These are phyloP conservation scores for Pholiota conissans DNA, from an alignment of 768 basidiomycete genomes.

Conservation along the genomic window DNA sequence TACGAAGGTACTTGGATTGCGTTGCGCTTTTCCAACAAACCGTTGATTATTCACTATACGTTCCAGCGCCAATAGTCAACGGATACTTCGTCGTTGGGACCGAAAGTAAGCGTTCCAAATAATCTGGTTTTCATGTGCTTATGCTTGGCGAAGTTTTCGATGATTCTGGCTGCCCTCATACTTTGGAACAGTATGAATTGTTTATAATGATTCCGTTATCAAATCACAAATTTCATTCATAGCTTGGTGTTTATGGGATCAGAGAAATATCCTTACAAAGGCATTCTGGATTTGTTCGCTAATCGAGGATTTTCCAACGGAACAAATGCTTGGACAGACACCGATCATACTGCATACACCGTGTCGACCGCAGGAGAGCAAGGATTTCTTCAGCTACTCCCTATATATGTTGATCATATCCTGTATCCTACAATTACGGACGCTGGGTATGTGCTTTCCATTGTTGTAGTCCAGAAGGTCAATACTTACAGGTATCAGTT, in stretches of 20 bases:
- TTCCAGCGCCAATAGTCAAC: conserved; percentile 79
- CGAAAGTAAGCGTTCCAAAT: conserved; percentile 58
- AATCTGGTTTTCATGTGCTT: neutral
- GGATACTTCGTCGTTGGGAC: conserved; percentile 90
- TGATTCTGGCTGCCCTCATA: conserved; percentile 94
- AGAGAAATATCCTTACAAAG: conserved; percentile 94
- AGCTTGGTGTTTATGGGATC: conserved; percentile 95
- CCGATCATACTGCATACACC: conserved; percentile 93
- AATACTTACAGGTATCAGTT: conserved; percentile 30
- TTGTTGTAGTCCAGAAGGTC: too few species aligned
- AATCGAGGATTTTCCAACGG: conserved; percentile 92
- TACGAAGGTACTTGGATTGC: conserved; percentile 65
- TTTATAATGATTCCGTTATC: neutral
- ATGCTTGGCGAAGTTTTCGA: conserved; percentile 67
- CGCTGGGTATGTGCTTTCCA: conserved; percentile 58
- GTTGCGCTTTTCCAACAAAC: neutral
- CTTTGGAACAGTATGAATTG: conserved; percentile 77
- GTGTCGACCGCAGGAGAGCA: conserved; percentile 94
- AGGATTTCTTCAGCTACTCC: conserved; percentile 82
- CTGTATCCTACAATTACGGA: conserved; percentile 94
- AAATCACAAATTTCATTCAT: conserved; percentile 4
- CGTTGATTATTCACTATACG: conserved; percentile 15
- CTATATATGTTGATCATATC: conserved; percentile 94
- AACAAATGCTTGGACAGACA: conserved; percentile 97
- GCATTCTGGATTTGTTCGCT: conserved; percentile 91